Base-by-base conservation (phyloP, 768 basidiomycete species). In the Crucibulum laeve region DNA sequence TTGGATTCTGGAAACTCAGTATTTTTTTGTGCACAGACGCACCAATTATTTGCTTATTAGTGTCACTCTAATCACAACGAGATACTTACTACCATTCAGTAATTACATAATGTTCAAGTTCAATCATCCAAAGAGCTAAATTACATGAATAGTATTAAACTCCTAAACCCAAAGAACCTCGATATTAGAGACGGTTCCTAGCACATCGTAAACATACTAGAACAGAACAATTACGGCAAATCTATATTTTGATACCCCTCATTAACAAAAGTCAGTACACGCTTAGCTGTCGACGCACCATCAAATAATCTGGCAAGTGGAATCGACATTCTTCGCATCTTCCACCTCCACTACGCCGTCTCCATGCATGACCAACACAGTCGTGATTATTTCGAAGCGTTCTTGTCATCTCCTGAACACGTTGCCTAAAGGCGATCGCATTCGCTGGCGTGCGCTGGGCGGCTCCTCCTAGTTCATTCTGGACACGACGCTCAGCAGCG, bases 321-420 rank as follows among this genome's bases (percentile, higher is more conserved):
- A 56, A 44, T 11, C 60, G 54, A 47, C 80, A 82, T 43, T 56
- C 65, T 40, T 79, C 70, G 40, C 80, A 82, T 7, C 21, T 38
- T 4, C 71, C 74, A 0, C 64, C 67, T 0, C 77, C 78, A 2
- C 54, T 1, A 0, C 68, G 61, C 28, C 69, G 68, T 19, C 51
- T 58, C 79, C 81, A 83, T 0, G n/a, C 38, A 36, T 59, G 60
- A 3, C 69, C 62, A 8, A 46, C 52, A 44, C 84, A 86, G 2
- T 79, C 69, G 52, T 85, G 84, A 45, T 78, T 71, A 4, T 63
- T 58, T 6, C 78, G 59, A 30, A 85, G 60, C 3, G 63, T 51
- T 21, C 59, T 54, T 2, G 59, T 61, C 44, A 62, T 61, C 32
- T 62, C 55, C 21, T 50, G 56, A 3, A 73, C 64, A 6, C 57